Evolutionary conservation across 2,329 filamentous ascomycete species (phyloP).

Genomic region (Fusarium circinatum): DNA sequence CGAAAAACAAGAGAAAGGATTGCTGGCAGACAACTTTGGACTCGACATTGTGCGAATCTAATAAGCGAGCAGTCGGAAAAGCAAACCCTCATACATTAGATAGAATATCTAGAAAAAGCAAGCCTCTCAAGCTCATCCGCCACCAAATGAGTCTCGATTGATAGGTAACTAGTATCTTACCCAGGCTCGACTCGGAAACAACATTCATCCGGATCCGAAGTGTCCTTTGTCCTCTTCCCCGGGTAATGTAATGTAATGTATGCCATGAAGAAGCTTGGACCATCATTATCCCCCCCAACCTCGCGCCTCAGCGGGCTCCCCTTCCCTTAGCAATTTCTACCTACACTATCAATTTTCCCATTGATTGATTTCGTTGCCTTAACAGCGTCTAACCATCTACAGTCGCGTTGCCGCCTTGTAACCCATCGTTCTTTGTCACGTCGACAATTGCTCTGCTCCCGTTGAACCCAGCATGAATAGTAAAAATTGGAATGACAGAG

Average conservation of each 20-base stretch:
- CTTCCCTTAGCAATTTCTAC: constrained; percentile 49
- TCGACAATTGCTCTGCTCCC: not conserved
- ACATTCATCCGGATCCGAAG: constrained; percentile 23
- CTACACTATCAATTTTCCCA: constrained; percentile 58
- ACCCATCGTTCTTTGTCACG: constrained; percentile 29
- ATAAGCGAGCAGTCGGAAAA: not conserved
- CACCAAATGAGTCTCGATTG: not conserved
- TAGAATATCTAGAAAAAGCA: not conserved
- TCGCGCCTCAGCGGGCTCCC: constrained; percentile 19
- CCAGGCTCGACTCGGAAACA: constrained; percentile 3
- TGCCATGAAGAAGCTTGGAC: constrained; percentile 42
- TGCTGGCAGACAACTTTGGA: not conserved
- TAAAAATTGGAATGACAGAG: constrained; percentile 71
- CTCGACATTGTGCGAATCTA: not conserved
- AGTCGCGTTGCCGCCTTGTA: constrained; percentile 29
- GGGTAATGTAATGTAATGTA: not conserved
- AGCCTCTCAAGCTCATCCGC: not conserved
- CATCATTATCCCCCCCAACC: constrained; percentile 38
- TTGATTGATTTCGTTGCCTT: constrained; percentile 48
- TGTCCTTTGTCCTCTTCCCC: constrained; percentile 6
- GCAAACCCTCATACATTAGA: not conserved
- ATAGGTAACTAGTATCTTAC: not conserved
- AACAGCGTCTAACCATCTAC: constrained; percentile 48
- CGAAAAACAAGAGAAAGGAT: not conserved
- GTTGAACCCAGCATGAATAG: constrained; percentile 55